Percentiles rank a stretch among this genome's conserved stretches.
These are phyloP conservation scores for Sphagnum magellanicum DNA, from an alignment of 228 moss, liverwort and hornwort genomes.

Conservation along the genomic window DNA sequence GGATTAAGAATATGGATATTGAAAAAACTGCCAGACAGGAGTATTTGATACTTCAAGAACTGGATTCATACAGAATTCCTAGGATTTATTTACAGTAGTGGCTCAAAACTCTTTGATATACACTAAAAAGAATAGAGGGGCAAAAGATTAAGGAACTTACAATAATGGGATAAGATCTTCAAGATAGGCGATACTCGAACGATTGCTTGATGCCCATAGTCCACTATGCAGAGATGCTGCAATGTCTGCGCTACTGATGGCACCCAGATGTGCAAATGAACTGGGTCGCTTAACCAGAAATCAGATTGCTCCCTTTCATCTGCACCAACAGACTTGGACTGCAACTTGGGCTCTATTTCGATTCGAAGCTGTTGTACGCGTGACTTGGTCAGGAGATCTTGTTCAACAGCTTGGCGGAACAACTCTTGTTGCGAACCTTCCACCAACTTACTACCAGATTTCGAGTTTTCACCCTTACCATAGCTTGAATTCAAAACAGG, in stretches of 20 bases:
- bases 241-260: conserved; percentile 20
- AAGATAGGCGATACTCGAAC: conserved; percentile 40
- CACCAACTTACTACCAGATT: too few species aligned
- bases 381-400: conserved; percentile 11
- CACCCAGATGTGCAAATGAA: conserved; percentile 35
- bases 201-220: conserved; percentile 58
- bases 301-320: conserved; percentile 29
- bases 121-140: too few species aligned
- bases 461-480: too few species aligned
- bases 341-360: conserved; percentile 33
- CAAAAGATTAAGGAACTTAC: conserved; percentile 16
- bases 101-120: too few species aligned
- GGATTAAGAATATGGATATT: fast-evolving
- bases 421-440: too few species aligned
- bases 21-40: too few species aligned
- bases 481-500: too few species aligned
- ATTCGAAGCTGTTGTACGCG: conserved; percentile 30
- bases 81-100: too few species aligned
- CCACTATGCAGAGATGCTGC: conserved; percentile 45
- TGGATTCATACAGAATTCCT: too few species aligned
- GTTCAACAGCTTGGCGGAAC: conserved; percentile 19
- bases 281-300: conserved; percentile 49
- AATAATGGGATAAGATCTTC: conserved; percentile 31
- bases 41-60: too few species aligned
- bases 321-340: conserved; percentile 33